These are phyloP conservation scores for Aspergillus eucalypticola DNA, from an alignment of 2,329 filamentous ascomycete species.

Conservation along the genomic window DNA sequence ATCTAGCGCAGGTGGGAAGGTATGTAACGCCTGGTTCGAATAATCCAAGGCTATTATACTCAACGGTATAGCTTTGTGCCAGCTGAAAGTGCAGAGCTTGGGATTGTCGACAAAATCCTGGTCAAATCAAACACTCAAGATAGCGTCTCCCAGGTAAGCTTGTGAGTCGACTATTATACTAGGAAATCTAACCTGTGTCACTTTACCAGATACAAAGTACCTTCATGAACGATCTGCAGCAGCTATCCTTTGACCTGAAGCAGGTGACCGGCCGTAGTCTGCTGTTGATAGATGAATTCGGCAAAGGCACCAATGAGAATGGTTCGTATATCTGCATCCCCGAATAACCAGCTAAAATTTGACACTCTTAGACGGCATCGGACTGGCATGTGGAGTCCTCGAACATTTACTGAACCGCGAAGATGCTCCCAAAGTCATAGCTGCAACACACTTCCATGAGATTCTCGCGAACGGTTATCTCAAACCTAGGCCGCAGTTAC, in stretches of 20 bases:
- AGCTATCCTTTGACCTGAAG: constrained; percentile 74
- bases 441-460: constrained; percentile 65
- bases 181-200: not conserved
- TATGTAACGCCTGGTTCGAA: constrained; percentile 21
- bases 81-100: constrained; percentile 72
- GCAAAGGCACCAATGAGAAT: constrained; percentile 65
- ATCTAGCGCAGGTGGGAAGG: constrained; percentile 83
- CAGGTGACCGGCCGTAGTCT: constrained; percentile 75
- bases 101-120: constrained; percentile 88
- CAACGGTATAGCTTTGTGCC: constrained; percentile 71
- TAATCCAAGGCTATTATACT: constrained; percentile 3
- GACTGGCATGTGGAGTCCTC: constrained; percentile 63
- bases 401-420: constrained; percentile 55
- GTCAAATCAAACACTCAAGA: constrained; percentile 79
- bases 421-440: constrained; percentile 60
- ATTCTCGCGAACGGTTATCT: constrained; percentile 57
- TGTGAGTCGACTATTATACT: not conserved
- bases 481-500: constrained; percentile 45
- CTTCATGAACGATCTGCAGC: constrained; percentile 82
- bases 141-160: constrained; percentile 58
- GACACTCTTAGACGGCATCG: constrained; percentile 58
- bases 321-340: constrained; percentile 32
- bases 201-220: constrained; percentile 57
- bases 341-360: not conserved
- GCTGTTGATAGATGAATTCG: constrained; percentile 90